Base-by-base conservation (phyloP, 495 filamentous ascomycete genomes). In the Aspergillus heteromorphus region DNA sequence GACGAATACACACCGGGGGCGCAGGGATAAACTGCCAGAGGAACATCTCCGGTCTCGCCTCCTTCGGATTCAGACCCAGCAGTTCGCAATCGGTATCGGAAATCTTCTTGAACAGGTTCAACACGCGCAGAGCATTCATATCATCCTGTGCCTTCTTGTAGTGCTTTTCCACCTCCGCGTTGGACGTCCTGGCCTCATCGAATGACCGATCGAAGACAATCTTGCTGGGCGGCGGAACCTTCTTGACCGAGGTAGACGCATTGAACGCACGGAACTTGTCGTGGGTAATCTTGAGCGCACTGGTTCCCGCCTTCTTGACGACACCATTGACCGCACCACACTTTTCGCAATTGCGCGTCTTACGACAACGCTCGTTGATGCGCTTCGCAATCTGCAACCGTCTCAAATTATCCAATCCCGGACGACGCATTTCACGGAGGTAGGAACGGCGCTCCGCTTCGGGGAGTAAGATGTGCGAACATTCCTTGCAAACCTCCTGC, bases 21-120 rank as follows among this genome's bases (percentile, higher is more conserved):
- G 91, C 92, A 1, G 93, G 93, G 20, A 98, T 79, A 66, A 91
- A 96, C 68, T 95, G 90, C 93, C 93, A 98, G 17, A 98, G 79
- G 68, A 96, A 95, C 88, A 96, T 95, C 62, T 98, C 93, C 1
- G 93, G 93, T 43, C 92, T 79, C 1, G 91, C 91, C 60, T 95
- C 88, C 25, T 82, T 77, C 29, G 93, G 89, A 58, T 96, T 83
- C 67, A 98, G 80, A 2, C 91, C 91, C 18, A 98, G 71, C 10
- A 98, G 77, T 64, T 97, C 95, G 65, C 92, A 96, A 68, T 98
- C 95, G 13, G 77, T 76, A 36, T 84, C 79, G n/a, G 82, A 83
- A 42, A 98, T 90, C 61, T 83, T 83, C 70, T 88, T 89, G 76
- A 98, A 96, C 10, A 97, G 74, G 60, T 96, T 90, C 41, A 97